A percentile compares a stretch with the other conserved stretches of the same genome.
Conservation (phyloP, 768 basidiomycete species). For the Botryobasidium botryosum region DNA sequence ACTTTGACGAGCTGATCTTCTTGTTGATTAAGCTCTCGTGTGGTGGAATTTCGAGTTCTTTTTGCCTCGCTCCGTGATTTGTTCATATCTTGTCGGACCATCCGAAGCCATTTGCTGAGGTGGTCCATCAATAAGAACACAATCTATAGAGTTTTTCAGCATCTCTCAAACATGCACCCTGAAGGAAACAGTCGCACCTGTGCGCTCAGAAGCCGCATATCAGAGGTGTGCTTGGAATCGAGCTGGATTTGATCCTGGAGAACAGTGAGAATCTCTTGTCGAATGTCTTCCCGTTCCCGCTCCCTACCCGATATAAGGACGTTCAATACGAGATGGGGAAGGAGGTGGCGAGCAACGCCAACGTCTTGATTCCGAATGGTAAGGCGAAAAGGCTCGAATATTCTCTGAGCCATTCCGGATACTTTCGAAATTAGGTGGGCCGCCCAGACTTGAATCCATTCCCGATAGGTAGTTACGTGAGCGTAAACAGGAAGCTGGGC, state of each 20-base stretch:
- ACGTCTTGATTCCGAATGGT: conserved; percentile 79
- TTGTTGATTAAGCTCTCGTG: conserved; percentile 21
- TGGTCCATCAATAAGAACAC: conserved; percentile 93
- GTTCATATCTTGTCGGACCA: conserved; percentile 47
- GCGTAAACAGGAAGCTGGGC: conserved; percentile 63
- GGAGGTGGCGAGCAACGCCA: conserved; percentile 75
- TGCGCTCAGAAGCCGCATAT: conserved; percentile 83
- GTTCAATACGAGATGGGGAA: conserved; percentile 84
- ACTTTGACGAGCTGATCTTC: conserved; percentile 51
- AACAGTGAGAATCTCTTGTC: conserved; percentile 60
- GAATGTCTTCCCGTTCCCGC: conserved; percentile 44
- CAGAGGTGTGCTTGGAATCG: conserved; percentile 38
- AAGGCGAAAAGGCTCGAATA: conserved; percentile 67
- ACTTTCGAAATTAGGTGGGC: conserved; percentile 56
- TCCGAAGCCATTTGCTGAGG: conserved; percentile 74
- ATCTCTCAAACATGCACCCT: not conserved
- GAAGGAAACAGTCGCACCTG: conserved; percentile 39
- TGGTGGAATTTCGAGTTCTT: not conserved
- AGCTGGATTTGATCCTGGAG: conserved; percentile 71
- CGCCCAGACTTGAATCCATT: conserved; percentile 92
- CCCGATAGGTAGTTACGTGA: conserved; percentile 63
- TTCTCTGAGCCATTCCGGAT: conserved; percentile 40
- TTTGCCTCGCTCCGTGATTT: conserved; percentile 30
- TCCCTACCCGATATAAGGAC: conserved; percentile 61
- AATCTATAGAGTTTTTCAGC: conserved; percentile 31